A percentile compares a stretch with the other conserved stretches of the same genome.
phyloP scores from a whole-genome alignment of 2,329 filamentous ascomycete genomes.

The Cucurbitaria berberidis region DNA sequence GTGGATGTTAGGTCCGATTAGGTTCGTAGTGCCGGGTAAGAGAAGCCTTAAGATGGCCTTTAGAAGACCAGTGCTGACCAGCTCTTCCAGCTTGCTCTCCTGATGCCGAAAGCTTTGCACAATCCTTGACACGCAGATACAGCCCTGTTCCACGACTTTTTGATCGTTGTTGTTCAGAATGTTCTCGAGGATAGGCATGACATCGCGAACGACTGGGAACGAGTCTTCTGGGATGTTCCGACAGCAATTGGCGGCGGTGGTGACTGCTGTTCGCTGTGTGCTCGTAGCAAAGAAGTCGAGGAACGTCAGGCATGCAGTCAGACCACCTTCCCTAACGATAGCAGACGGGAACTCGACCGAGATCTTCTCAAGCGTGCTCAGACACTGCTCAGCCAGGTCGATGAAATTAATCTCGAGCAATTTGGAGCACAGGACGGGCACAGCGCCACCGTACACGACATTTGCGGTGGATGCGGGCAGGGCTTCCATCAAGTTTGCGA shows the following conservation, averaged over 20 bases:
- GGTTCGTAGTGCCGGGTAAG: conserved; percentile 90
- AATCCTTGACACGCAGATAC: conserved; percentile 91
- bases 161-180: conserved; percentile 93
- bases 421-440: conserved; percentile 93
- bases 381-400: conserved; percentile 92
- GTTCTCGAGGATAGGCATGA: conserved; percentile 93
- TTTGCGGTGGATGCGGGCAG: conserved; percentile 90
- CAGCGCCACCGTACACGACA: conserved; percentile 95
- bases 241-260: conserved; percentile 97
- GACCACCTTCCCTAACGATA: conserved; percentile 92
- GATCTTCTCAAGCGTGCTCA: conserved; percentile 97
- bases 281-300: conserved; percentile 98
- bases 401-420: conserved; percentile 96
- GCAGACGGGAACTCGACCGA: conserved; percentile 93
- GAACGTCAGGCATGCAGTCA: conserved; percentile 94
- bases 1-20: conserved; percentile 92
- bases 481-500: conserved; percentile 98
- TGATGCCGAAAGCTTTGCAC: conserved; percentile 96
- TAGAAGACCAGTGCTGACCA: conserved; percentile 87
- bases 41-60: conserved; percentile 84
- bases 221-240: conserved; percentile 95
- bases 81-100: conserved; percentile 84
- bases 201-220: conserved; percentile 87
- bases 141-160: conserved; percentile 95
- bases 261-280: conserved; percentile 94